Evolutionary conservation across 805 yeast genomes (phyloP), one percentile per base, ranked within the genome.

Genomic region (Ogataea populi-albae): DNA sequence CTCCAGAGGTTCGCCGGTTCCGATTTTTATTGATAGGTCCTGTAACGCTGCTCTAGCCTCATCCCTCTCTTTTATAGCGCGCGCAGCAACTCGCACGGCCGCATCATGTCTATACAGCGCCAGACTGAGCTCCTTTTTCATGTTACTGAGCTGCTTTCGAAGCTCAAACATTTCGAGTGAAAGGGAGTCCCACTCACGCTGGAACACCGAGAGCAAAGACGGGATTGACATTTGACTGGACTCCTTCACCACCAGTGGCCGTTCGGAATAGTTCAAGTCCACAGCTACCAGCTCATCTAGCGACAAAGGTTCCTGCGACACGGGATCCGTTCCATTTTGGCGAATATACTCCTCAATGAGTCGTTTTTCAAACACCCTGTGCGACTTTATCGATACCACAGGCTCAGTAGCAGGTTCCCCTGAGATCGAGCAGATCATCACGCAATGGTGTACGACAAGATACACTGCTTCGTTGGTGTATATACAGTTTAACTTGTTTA

Each of bases 41-140:
- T 76, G 73, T 36, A 88, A 64, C 2, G 88, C 87, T n/a, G 54
- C 54, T 41, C 71, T 70, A 2, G 89, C 82, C 30, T 79, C 85
- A 43, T 86, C 94, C 26, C 88, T 65, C 49, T 89, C 96, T 37
- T 70, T 69, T n/a, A 81, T 65, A 2, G 86, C 77, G 22, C 71
- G 69, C 0, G 94, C 79, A 1, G 91, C 94, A 1, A 89, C 96
- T 37, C 89, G 66, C 3, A 84, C 79, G 2, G 96, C 95, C 1
- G 97, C 96, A 56, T 89, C 98, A 45, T 85, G 85, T 52, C 81
- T 82, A 51, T 87, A 89, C 26, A 88, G 62, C 0, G 95, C 81
- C 2, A 82, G 64, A 20, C 93, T 80, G 32, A 89, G 64, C 50
- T 87, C 91, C 47, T 83, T 77, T 40, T 82, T 73, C 1, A 88